Percentiles rank a stretch among this genome's conserved stretches.
These are phyloP conservation scores for Gossypium arboreum DNA, from an alignment of 345 rosid genomes.

Conservation along the genomic window DNA sequence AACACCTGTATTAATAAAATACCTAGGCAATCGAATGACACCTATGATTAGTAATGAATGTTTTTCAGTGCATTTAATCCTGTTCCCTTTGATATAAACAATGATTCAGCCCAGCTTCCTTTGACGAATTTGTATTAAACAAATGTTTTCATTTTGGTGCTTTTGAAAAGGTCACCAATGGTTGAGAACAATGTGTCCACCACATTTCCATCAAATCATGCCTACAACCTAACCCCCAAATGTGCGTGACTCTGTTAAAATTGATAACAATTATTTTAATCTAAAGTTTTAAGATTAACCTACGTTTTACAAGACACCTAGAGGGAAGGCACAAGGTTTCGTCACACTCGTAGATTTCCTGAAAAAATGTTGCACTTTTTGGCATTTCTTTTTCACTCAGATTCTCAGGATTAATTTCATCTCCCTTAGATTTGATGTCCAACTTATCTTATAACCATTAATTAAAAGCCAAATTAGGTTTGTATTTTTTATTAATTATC, in stretches of 20 bases:
- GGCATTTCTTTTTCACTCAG: neutral
- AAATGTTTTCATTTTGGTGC: neutral
- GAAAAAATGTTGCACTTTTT: neutral
- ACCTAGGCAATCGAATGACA: neutral
- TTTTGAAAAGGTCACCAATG: neutral
- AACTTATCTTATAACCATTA: neutral
- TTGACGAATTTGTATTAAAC: neutral
- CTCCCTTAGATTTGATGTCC: neutral
- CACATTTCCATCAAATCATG: neutral
- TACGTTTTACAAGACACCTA: neutral
- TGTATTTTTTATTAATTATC: neutral
- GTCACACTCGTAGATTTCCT: neutral
- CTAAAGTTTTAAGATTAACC: neutral
- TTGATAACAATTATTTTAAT: neutral
- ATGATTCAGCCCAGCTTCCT: conserved; percentile 3
- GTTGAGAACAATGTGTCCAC: neutral
- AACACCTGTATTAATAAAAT: neutral
- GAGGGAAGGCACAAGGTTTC: neutral
- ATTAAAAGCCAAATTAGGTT: neutral
- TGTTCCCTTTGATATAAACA: conserved; percentile 15
- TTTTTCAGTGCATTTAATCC: conserved; percentile 4
- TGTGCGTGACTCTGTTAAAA: neutral
- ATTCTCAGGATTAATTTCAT: neutral
- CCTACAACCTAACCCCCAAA: conserved; percentile 9
- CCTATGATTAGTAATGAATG: neutral